Base-by-base conservation (phyloP, 352 stramenopile genomes). In the Globisporangium splendens region DNA sequence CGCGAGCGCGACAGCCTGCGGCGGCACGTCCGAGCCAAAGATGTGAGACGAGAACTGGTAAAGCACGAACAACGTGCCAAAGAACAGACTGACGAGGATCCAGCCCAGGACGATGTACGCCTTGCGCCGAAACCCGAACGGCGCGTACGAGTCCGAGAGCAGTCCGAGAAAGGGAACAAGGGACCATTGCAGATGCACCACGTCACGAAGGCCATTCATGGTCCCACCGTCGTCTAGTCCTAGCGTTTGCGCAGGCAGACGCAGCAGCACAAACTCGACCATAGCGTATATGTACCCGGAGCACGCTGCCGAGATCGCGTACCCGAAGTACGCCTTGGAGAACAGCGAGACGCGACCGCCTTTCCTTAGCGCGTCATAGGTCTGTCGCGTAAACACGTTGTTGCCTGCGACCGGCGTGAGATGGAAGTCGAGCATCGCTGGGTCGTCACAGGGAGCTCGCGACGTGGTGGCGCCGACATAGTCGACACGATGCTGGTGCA, bases 21-120 rank as follows among this genome's bases (percentile, higher is more conserved):
- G 66, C 17, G 56, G 55, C 20, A 50, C n/a, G 0, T 17, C 20
- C 15, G 22, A n/a, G 1, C 24, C 43, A 48, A 68, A 68, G 22
- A 72, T 59, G 11, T 17, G 0, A 0, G 46, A 17, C 3, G 54
- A 51, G 46, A 50, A 70, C 56, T 66, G 55, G 47, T 67, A 68
- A 38, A 72, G 35, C 31, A 62, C 28, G 17, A 75, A 77, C 7
- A 79, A 56, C 54, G 44, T 46, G 17, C 68, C 41, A 67, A 67
- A 82, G 18, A 71, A 54, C 28, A 57, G 13, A 17, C 48, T 54
- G 8, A 65, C 28, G 33, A 66, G 17, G 15, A 50, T 46, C 72
- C 72, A 87, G 31, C 83, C 88, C 15, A 81, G 24, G 18, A 88
- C 51, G 56, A 95, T 88, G 64, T 91, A 94, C 10, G 82, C 70